These are phyloP conservation scores for Chaetoscypha palmicola DNA, from an alignment of 2,329 filamentous ascomycete genomes.

Conservation along the genomic window DNA sequence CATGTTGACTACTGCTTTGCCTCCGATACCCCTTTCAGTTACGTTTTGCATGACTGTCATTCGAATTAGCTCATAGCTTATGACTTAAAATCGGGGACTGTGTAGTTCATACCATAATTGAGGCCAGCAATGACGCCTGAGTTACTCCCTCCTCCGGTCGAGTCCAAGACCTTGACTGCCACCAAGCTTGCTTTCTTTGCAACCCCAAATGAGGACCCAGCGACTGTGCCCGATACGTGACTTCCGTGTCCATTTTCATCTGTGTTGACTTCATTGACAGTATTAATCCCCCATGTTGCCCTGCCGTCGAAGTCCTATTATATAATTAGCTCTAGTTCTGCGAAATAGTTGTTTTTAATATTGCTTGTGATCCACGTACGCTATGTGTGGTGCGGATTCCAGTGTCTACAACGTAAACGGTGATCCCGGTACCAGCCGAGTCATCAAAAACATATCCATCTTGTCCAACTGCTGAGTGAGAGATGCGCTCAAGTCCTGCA, in stretches of 20 bases:
- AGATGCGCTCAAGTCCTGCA: constrained; percentile 28
- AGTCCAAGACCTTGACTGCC: constrained; percentile 34
- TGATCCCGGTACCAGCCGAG: constrained; percentile 30
- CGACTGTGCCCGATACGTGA: constrained; percentile 37
- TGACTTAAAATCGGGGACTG: background rate
- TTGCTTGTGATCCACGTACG: constrained; percentile 2
- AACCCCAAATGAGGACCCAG: constrained; percentile 34
- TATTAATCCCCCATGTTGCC: constrained; percentile 31
- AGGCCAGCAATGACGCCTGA: constrained; percentile 51
- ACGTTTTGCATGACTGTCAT: constrained; percentile 2
- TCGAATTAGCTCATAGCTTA: background rate
- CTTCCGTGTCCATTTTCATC: constrained; percentile 38
- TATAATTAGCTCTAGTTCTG: constrained; percentile 4
- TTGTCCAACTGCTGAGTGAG: constrained; percentile 18
- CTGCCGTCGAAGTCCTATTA: constrained; percentile 32
- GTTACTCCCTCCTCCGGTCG: constrained; percentile 39
- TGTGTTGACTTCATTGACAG: constrained; percentile 25
- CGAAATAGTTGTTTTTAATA: background rate
- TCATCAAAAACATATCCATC: constrained; percentile 30
- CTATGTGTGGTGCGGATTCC: constrained; percentile 31
- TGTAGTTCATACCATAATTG: constrained; percentile 32
- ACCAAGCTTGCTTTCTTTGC: constrained; percentile 33
- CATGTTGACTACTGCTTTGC: constrained; percentile 31
- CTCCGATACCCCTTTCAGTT: constrained; percentile 26
- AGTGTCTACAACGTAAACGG: constrained; percentile 34